Evolutionary conservation across 176 grass and related monocot genomes (phyloP).

Genomic region (Lolium perenne): DNA sequence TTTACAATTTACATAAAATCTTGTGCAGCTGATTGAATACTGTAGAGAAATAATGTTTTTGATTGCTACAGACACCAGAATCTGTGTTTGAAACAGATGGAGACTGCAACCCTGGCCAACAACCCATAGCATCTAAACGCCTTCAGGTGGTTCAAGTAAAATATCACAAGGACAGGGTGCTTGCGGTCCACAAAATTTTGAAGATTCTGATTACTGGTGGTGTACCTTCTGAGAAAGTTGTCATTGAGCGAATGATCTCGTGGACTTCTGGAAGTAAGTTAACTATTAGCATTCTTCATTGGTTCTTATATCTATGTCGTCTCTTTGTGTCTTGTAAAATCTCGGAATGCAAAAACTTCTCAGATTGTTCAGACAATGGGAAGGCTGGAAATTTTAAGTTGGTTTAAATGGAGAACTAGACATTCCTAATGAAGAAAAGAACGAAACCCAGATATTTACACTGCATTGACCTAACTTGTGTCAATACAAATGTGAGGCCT

Average conservation of each 20-base stretch:
- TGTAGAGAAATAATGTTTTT: neutral
- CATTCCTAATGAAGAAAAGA: neutral
- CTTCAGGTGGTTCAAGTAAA: neutral
- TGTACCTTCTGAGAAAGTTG: neutral
- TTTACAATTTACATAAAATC: neutral
- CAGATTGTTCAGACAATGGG: neutral
- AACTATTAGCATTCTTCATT: neutral
- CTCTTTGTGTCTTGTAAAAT: neutral
- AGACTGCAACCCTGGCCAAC: neutral
- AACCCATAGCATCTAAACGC: conserved; percentile 1
- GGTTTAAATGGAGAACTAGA: neutral
- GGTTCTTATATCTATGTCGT: neutral
- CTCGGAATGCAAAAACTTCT: neutral
- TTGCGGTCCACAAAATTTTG: neutral
- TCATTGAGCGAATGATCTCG: neutral
- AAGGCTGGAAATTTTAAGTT: neutral
- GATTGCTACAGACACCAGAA: neutral
- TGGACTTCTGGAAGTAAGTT: neutral
- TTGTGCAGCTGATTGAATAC: neutral
- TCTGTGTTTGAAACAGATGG: neutral
- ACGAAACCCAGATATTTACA: neutral
- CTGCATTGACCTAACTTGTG: neutral
- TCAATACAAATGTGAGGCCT: neutral
- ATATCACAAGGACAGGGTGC: neutral
- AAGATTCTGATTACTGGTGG: neutral